phyloP scores from a whole-genome alignment of 768 basidiomycete species.

The Tubosaeta sp. region DNA sequence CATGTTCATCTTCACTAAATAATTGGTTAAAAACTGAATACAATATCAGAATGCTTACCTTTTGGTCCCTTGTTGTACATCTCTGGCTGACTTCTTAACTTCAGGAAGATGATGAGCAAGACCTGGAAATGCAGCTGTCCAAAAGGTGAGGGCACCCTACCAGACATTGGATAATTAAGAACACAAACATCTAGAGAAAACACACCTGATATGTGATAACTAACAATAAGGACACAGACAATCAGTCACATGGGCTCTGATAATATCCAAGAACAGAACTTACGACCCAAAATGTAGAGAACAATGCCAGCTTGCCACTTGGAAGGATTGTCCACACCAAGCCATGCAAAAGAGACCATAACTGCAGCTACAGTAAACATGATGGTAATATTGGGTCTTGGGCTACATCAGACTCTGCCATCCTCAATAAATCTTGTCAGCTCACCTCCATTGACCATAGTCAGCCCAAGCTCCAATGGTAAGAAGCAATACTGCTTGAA shows the following conservation, averaged over 20 bases:
- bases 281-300: constrained; percentile 62
- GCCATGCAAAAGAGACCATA: constrained; percentile 72
- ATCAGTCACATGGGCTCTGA: neutral
- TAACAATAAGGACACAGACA: constrained; percentile 16
- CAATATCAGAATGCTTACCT: constrained; percentile 30
- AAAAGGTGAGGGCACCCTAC: constrained; percentile 70
- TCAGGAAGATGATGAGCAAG: constrained; percentile 67
- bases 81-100: constrained; percentile 48
- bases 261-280: constrained; percentile 20
- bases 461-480: constrained; percentile 76
- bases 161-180: neutral
- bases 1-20: constrained; percentile 47
- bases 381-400: constrained; percentile 71
- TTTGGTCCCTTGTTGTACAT: constrained; percentile 42
- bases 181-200: neutral
- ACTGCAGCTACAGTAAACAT: constrained; percentile 65
- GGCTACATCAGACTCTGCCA: constrained; percentile 1
- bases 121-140: constrained; percentile 81
- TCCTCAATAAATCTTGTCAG: neutral
- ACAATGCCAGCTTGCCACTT: constrained; percentile 60
- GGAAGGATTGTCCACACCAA: constrained; percentile 62
- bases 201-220: constrained; percentile 69
- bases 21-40: neutral
- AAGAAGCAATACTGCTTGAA: constrained; percentile 65
- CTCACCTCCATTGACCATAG: constrained; percentile 73